These are phyloP conservation scores for Penicillium cinerascens DNA, from an alignment of 495 filamentous ascomycete species.

Conservation along the genomic window DNA sequence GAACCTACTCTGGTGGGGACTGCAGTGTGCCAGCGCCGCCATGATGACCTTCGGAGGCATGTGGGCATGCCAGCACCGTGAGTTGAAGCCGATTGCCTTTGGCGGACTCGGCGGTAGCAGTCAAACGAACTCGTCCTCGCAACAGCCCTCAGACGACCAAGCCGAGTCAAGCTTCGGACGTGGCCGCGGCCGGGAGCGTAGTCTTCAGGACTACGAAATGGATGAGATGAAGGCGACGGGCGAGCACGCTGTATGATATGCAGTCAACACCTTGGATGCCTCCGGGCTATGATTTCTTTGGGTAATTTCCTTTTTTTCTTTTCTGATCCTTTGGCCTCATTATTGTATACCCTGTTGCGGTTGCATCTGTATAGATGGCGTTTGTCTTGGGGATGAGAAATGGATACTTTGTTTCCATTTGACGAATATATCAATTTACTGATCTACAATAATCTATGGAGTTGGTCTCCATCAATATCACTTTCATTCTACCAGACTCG, in stretches of 20 bases:
- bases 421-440: slow-evolving; percentile 10
- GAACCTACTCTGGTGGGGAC: slow-evolving; percentile 81
- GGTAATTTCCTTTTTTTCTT: slow-evolving; percentile 2
- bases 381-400: slow-evolving; percentile 24
- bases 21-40: slow-evolving; percentile 65
- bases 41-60: slow-evolving; percentile 73
- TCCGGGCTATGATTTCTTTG: slow-evolving; percentile 5
- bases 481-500: not conserved
- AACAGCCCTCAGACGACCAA: slow-evolving; percentile 21
- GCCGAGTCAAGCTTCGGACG: slow-evolving; percentile 31
- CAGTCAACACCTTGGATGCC: not conserved
- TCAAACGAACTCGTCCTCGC: slow-evolving; percentile 19
- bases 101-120: slow-evolving; percentile 52
- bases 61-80: slow-evolving; percentile 87
- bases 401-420: slow-evolving; percentile 16
- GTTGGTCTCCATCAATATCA: not conserved
- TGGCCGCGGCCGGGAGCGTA: slow-evolving; percentile 36
- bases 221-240: slow-evolving; percentile 55
- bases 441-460: slow-evolving; percentile 11
- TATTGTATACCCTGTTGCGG: slow-evolving; percentile 37
- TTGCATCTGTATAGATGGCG: slow-evolving; percentile 42
- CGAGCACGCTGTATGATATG: slow-evolving; percentile 34
- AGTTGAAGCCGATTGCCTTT: slow-evolving; percentile 85
- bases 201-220: slow-evolving; percentile 75
- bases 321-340: slow-evolving; percentile 8